Evolutionary conservation across 2,329 filamentous ascomycete genomes (phyloP), one percentile per base, ranked within the genome.

Genomic region (Cladophialophora immunda): DNA sequence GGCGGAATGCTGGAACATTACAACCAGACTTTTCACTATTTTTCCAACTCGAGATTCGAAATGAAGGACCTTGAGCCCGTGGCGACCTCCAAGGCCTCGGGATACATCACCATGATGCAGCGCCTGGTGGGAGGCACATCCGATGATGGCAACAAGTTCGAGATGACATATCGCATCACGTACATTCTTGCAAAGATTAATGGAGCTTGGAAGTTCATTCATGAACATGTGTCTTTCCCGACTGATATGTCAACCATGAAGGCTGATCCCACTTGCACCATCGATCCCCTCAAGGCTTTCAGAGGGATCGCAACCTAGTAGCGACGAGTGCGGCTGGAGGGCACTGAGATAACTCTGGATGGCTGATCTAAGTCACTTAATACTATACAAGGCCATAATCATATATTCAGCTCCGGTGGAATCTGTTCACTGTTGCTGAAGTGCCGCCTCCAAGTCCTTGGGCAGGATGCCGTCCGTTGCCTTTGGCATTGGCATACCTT

Each of bases 271-370:
- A 61, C 45, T 8, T 61, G 58, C 58, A 36, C 59, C 45, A 41
- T 62, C 47, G 75, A 77, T 25, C 74, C 78, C 19, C 77, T 36
- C 17, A 62, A 62, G 30, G 59, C 59, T 25, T 62, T 62, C 47
- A 25, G 25, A 80, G 38, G 58, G 29, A 55, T 58, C 32, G 56
- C 17, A 8, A 25, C 15, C 27, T 22, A 41, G 36, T n/a, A 17
- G 29, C 32, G 8, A 58, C 25, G 22, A 36, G 19, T 25, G 17
- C 7, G 17, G 30, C 15, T 25, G 55, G 32, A 36, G 25, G 4
- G 4, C 34, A 36, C 9, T 8, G 9, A 36, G 5, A 36, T 36
- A 36, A 13, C 5, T 11, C 32, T 36, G 9, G 32, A 13, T 5
- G 32, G 8, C 32, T 36, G 6, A 36, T 36, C 9, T 32, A 36